A percentile compares a stretch with the other conserved stretches of the same genome.
phyloP scores from a whole-genome alignment of 129 eudicot genomes.

The Flaveria robusta region DNA sequence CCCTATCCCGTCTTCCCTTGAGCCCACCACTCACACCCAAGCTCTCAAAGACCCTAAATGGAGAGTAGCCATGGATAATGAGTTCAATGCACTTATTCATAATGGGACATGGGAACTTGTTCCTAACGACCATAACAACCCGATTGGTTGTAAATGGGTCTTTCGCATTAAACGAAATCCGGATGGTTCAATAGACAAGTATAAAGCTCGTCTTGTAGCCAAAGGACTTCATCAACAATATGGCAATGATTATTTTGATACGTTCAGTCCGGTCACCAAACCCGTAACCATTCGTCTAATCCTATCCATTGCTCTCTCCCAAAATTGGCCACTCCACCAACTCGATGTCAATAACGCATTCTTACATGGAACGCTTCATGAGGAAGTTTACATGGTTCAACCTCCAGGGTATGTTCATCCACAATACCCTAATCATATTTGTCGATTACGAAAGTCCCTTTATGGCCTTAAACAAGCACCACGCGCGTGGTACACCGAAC shows the following conservation, averaged over 20 bases:
- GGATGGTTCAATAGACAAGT: background rate
- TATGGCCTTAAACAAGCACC: background rate
- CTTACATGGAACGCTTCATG: background rate
- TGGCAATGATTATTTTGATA: background rate
- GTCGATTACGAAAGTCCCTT: background rate
- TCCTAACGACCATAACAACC: background rate
- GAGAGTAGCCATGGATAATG: background rate
- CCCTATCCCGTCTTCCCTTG: background rate
- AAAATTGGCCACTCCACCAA: background rate
- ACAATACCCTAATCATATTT: background rate
- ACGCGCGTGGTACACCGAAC: background rate
- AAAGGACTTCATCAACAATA: background rate
- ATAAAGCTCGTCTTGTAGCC: background rate
- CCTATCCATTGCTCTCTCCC: background rate
- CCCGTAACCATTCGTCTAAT: background rate
- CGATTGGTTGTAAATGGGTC: background rate
- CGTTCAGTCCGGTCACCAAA: background rate
- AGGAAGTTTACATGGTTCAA: background rate
- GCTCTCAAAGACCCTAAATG: background rate
- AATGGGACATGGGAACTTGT: background rate
- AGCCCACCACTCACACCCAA: background rate
- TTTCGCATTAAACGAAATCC: background rate
- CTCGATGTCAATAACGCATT: background rate
- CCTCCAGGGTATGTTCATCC: background rate
- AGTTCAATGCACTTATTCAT: background rate